Evolutionary conservation across 176 grass and related monocot genomes (phyloP).

Genomic region (Stipa capillata): DNA sequence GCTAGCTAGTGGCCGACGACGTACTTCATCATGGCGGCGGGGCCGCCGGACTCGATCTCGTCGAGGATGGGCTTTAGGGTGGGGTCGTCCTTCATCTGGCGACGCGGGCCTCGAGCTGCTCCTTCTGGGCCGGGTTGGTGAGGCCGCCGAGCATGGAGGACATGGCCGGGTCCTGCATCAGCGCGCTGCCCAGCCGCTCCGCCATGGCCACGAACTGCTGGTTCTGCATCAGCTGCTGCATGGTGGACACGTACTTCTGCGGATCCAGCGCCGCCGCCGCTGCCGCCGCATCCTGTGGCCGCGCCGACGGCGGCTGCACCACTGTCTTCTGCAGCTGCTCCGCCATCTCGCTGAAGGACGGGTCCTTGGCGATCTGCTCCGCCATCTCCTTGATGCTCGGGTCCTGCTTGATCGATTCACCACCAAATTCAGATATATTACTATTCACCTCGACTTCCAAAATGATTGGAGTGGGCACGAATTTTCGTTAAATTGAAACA

Average conservation of each 20-base stretch:
- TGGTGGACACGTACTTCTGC: constrained; percentile 76
- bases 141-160: constrained; percentile 69
- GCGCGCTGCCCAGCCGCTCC: constrained; percentile 73
- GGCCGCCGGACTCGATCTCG: constrained; percentile 86
- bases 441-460: background rate
- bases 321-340: constrained; percentile 94
- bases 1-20: background rate
- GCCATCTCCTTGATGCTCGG: constrained; percentile 95
- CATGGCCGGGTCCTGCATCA: constrained; percentile 95
- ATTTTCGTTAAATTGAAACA: background rate
- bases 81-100: constrained; percentile 80
- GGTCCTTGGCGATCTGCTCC: constrained; percentile 93
- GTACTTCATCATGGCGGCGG: constrained; percentile 96
- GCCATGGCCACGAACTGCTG: constrained; percentile 88
- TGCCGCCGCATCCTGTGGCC: constrained; percentile 1
- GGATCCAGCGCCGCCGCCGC: constrained; percentile 47
- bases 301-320: constrained; percentile 28
- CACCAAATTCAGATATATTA: background rate
- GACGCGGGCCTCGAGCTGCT: constrained; percentile 74
- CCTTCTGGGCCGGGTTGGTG: constrained; percentile 60
- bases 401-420: constrained; percentile 26
- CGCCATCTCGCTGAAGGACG: constrained; percentile 81
- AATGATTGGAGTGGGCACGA: background rate
- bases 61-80: constrained; percentile 82
- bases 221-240: constrained; percentile 98